Evolutionary conservation across 768 basidiomycete species (phyloP).

Genomic region (Tricholoma sp.): DNA sequence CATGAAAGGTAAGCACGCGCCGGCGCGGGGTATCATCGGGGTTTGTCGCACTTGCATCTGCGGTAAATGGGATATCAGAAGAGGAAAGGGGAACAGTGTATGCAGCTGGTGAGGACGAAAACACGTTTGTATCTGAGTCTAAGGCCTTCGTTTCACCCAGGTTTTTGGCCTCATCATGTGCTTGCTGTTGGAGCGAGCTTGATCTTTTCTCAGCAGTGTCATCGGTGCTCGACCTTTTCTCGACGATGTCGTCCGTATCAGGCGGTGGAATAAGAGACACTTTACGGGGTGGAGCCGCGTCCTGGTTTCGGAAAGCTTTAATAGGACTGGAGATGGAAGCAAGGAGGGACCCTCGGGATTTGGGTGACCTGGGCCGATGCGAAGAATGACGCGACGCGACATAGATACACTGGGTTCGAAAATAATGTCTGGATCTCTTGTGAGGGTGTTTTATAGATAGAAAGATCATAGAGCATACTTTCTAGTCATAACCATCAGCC

Average conservation of each 20-base stretch:
- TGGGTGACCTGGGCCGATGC: not conserved
- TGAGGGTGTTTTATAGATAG: not conserved
- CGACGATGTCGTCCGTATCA: not conserved
- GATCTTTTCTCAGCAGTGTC: not conserved
- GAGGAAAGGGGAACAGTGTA: not conserved
- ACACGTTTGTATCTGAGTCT: not conserved
- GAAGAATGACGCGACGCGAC: slow-evolving; percentile 18
- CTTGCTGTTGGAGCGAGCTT: not conserved
- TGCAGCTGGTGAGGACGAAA: slow-evolving; percentile 1
- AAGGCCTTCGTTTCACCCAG: not conserved
- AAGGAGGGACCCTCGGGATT: not conserved
- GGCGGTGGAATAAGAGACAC: not conserved
- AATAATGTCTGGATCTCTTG: slow-evolving; percentile 31
- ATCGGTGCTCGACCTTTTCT: not conserved
- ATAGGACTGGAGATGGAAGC: not conserved
- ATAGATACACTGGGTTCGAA: slow-evolving; percentile 38
- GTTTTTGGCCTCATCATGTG: not conserved
- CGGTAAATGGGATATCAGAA: not conserved
- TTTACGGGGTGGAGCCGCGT: not conserved
- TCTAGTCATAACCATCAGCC: slow-evolving; percentile 62
- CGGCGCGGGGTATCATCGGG: slow-evolving; percentile 1
- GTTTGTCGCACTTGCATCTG: slow-evolving; percentile 1
- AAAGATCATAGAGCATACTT: slow-evolving; percentile 29
- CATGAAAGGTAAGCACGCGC: slow-evolving; percentile 6
- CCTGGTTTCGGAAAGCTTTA: not conserved